These are phyloP conservation scores for Pulveroboletus sp. DNA, from an alignment of 768 basidiomycete genomes.

Conservation along the genomic window DNA sequence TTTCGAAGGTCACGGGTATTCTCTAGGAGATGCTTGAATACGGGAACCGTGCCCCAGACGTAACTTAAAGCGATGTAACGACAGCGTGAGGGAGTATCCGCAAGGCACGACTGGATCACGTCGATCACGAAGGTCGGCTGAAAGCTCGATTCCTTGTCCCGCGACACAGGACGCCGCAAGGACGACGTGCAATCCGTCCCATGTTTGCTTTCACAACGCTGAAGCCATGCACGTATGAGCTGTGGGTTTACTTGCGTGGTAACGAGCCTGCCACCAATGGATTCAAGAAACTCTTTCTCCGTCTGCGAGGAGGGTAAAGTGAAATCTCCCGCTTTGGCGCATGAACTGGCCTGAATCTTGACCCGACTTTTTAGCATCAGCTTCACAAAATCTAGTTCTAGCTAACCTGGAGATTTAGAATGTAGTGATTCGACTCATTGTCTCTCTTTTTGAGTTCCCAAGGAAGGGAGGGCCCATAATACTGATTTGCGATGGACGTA, in stretches of 20 bases:
- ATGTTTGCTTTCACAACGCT: slow-evolving; percentile 11
- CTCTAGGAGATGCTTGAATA: slow-evolving; percentile 9
- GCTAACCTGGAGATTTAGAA: slow-evolving; percentile 10
- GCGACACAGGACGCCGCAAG: neutral
- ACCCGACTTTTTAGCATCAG: neutral
- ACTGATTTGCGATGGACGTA: neutral
- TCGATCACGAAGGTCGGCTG: slow-evolving; percentile 15
- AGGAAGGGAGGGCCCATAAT: slow-evolving; percentile 2
- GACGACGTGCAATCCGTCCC: slow-evolving; percentile 4
- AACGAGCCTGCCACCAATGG: slow-evolving; percentile 10
- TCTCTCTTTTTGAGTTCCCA: slow-evolving; percentile 5
- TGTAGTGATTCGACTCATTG: neutral
- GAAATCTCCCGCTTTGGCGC: neutral
- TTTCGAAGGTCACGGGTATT: slow-evolving; percentile 5
- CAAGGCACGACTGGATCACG: slow-evolving; percentile 14
- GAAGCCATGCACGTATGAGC: slow-evolving; percentile 15
- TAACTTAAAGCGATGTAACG: slow-evolving; percentile 27
- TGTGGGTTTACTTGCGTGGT: neutral
- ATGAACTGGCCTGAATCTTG: slow-evolving; percentile 7
- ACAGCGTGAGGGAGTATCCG: slow-evolving; percentile 13
- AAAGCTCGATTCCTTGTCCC: neutral
- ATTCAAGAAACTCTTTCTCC: slow-evolving; percentile 1
- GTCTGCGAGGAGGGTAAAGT: neutral
- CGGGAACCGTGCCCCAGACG: slow-evolving; percentile 12
- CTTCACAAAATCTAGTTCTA: neutral